Conservation (phyloP, 2,329 filamentous ascomycete genomes). For the Colletotrichum destructivum region DNA sequence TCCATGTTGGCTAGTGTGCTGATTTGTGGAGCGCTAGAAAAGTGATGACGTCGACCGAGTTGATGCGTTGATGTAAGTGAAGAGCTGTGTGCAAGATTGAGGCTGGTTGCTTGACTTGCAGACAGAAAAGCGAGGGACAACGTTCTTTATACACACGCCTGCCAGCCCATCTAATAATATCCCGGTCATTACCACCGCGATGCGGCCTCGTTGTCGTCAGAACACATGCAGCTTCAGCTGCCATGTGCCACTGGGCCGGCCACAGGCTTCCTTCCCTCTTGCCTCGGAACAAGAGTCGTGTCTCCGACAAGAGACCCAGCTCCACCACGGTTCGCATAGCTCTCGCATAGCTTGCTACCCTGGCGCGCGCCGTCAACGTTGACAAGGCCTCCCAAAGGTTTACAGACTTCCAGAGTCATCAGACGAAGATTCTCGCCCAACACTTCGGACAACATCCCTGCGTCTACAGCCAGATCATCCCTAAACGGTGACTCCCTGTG, state of each 20-base stretch:
- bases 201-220: slow-evolving; percentile 14
- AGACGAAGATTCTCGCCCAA: slow-evolving; percentile 30
- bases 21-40: slow-evolving; percentile 16
- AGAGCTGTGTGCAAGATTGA: slow-evolving; percentile 2
- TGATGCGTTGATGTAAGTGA: slow-evolving; percentile 22
- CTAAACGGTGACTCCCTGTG: slow-evolving; percentile 35
- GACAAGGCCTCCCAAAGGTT: slow-evolving; percentile 27
- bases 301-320: slow-evolving; percentile 28
- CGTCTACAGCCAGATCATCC: slow-evolving; percentile 18
- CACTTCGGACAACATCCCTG: slow-evolving; percentile 19
- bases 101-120: neutral
- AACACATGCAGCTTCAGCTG: slow-evolving; percentile 39
- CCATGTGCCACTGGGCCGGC: slow-evolving; percentile 31
- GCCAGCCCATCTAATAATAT: slow-evolving; percentile 27
- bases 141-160: slow-evolving; percentile 30
- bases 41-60: slow-evolving; percentile 29
- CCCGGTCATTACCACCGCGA: slow-evolving; percentile 20
- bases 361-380: slow-evolving; percentile 14
- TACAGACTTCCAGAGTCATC: neutral
- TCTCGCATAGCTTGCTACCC: slow-evolving; percentile 37
- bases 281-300: slow-evolving; percentile 37
- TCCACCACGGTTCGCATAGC: slow-evolving; percentile 34
- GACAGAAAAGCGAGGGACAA: neutral
- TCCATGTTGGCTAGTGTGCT: slow-evolving; percentile 45
- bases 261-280: slow-evolving; percentile 21